Conservation (phyloP, 1,284 basidiomycete genomes). For the Flammula alnicola region DNA sequence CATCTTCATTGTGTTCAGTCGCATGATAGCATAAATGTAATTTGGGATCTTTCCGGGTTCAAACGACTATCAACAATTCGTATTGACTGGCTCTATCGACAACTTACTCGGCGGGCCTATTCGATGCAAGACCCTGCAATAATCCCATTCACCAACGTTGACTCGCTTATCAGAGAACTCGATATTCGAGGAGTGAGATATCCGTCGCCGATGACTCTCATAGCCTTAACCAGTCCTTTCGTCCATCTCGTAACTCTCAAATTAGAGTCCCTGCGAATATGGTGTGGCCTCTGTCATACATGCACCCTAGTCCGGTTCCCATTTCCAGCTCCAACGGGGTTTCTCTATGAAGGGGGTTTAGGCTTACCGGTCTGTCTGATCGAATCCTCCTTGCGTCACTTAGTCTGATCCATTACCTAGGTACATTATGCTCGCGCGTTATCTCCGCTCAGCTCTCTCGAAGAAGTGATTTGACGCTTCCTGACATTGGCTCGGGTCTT, state of each 20-base stretch:
- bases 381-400: background rate
- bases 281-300: slow-evolving; percentile 41
- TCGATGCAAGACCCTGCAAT: slow-evolving; percentile 15
- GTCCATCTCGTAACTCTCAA: slow-evolving; percentile 30
- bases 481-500: slow-evolving; percentile 28
- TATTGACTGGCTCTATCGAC: slow-evolving; percentile 32
- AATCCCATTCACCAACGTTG: slow-evolving; percentile 29
- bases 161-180: slow-evolving; percentile 29
- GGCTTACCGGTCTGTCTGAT: slow-evolving; percentile 38
- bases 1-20: slow-evolving; percentile 35
- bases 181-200: slow-evolving; percentile 37
- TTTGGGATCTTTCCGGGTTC: slow-evolving; percentile 35
- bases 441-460: slow-evolving; percentile 27
- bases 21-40: slow-evolving; percentile 7
- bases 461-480: slow-evolving; percentile 35
- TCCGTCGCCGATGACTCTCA: slow-evolving; percentile 35
- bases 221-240: slow-evolving; percentile 23
- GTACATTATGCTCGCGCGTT: slow-evolving; percentile 36
- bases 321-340: slow-evolving; percentile 26
- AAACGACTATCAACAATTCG: slow-evolving; percentile 29
- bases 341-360: slow-evolving; percentile 34
- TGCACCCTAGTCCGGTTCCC: slow-evolving; percentile 32
- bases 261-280: slow-evolving; percentile 33
- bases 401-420: slow-evolving; percentile 20
- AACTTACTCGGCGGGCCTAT: slow-evolving; percentile 12